Percentiles rank a stretch among this genome's conserved stretches.
Conservation (phyloP, 2,329 filamentous ascomycete genomes). For the Hypoxylon sp. region DNA sequence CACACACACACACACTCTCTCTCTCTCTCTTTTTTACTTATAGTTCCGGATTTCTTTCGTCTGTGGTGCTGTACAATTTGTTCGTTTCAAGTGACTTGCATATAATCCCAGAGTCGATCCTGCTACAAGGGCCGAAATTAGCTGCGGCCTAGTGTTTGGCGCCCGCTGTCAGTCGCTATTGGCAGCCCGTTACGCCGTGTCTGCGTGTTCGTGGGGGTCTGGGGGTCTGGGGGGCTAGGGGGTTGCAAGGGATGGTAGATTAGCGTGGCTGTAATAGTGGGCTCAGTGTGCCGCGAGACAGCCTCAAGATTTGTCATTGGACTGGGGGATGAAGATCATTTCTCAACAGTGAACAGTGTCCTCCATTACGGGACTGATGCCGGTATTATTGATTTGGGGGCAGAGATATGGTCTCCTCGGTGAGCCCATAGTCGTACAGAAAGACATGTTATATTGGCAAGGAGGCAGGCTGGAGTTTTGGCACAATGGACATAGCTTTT, state of each 20-base stretch:
- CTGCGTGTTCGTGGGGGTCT: conserved; percentile 7
- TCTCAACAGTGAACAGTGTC: too few relatives aligned
- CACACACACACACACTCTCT: too few relatives aligned
- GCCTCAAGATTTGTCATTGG: too few relatives aligned
- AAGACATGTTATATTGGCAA: neutral
- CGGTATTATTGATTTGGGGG: neutral
- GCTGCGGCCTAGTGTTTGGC: neutral
- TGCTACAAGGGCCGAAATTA: neutral
- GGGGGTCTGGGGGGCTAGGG: conserved; percentile 9
- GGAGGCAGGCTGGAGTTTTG: conserved; percentile 4
- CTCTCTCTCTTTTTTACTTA: too few relatives aligned
- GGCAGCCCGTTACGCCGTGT: conserved; percentile 6
- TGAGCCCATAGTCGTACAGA: neutral
- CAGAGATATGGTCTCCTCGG: neutral
- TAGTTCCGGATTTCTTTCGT: conserved; percentile 10
- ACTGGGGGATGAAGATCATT: too few relatives aligned
- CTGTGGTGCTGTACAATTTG: conserved; percentile 6
- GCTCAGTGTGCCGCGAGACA: conserved; percentile 13
- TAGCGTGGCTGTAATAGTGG: conserved; percentile 1
- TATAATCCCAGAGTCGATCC: conserved; percentile 23
- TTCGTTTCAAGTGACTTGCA: conserved; percentile 10
- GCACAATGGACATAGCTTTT: neutral
- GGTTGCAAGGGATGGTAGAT: conserved; percentile 6
- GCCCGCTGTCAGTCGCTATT: conserved; percentile 7
- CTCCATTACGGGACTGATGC: neutral